Conservation (phyloP, 345 rosid genomes). For the Linum trigynum region DNA sequence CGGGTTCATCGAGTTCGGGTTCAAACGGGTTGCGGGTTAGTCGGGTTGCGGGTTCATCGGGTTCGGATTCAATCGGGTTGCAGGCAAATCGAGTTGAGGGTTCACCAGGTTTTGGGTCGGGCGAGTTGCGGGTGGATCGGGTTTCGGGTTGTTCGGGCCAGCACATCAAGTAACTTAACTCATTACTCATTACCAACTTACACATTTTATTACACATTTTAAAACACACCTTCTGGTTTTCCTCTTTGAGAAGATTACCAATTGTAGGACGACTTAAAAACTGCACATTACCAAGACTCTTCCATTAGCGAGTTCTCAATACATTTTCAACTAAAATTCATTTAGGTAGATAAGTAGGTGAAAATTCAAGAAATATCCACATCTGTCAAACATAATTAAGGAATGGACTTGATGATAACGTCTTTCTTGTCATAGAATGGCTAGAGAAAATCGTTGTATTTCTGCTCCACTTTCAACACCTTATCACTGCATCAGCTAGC, state of each 20-base stretch:
- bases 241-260: constrained; percentile 65
- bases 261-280: constrained; percentile 86
- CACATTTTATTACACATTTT: too few relatives aligned
- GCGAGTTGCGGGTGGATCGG: too few relatives aligned
- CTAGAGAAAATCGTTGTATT: constrained; percentile 64
- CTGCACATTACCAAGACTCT: constrained; percentile 28
- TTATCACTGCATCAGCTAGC: constrained; percentile 38
- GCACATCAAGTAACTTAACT: too few relatives aligned
- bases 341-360: background rate
- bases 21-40: too few relatives aligned
- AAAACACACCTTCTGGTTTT: constrained; percentile 79
- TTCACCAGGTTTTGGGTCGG: too few relatives aligned
- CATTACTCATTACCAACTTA: too few relatives aligned
- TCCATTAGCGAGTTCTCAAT: background rate
- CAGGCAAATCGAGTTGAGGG: too few relatives aligned
- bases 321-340: background rate
- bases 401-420: constrained; percentile 62
- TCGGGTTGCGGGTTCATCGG: too few relatives aligned
- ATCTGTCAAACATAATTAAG: constrained; percentile 91
- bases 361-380: constrained; percentile 33
- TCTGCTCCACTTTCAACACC: constrained; percentile 86
- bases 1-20: too few relatives aligned
- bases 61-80: too few relatives aligned
- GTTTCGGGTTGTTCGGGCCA: too few relatives aligned
- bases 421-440: constrained; percentile 80